Evolutionary conservation across 495 filamentous ascomycete species (phyloP), one percentile per base, ranked within the genome.

Genomic region (Rusavskia elegans): DNA sequence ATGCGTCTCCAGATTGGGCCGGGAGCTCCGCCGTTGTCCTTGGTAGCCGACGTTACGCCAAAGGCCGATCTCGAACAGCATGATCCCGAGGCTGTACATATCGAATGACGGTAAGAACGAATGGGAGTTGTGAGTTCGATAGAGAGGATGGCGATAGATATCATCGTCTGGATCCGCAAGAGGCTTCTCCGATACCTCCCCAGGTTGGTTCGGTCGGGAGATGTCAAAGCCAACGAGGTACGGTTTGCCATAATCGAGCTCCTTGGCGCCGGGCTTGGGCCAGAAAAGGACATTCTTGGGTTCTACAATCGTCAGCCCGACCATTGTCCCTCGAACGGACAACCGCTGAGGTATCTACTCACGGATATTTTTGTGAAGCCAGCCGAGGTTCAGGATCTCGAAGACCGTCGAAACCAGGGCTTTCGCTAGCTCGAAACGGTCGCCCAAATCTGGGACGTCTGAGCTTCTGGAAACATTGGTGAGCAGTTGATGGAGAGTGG

Each of bases 201-300:
- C 53, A 5, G 61, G 54, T 20, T 53, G 49, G 25, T 60, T 60
- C 0, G 55, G 50, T 20, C 64, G 56, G 20, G 66, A 58, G 48
- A 64, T 62, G 9, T 66, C 63, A 52, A 66, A 69, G 7, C 67
- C 67, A 45, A 63, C 50, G 10, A 68, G 41, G 23, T 64, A 62
- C 5, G 65, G 62, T 39, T 58, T 53, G 20, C 50, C 54, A 7
- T 66, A 53, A 19, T 61, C 56, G 9, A 39, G 16, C 25, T 54
- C 45, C 3, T 40, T 54, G 5, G 45, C 44, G 13, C 45, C 40
- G 0, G 27, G 8, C 16, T 53, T 56, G 3, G 55, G 55, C 55
- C 64, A 66, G 57, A 68, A 69, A 16, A 68, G 55, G 39, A 69
- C 60, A 37, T 68, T 69, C 20, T 64, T 57, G 2, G 67, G 57